Conservation (phyloP, 352 stramenopile species). For the Globisporangium orthogonon region DNA sequence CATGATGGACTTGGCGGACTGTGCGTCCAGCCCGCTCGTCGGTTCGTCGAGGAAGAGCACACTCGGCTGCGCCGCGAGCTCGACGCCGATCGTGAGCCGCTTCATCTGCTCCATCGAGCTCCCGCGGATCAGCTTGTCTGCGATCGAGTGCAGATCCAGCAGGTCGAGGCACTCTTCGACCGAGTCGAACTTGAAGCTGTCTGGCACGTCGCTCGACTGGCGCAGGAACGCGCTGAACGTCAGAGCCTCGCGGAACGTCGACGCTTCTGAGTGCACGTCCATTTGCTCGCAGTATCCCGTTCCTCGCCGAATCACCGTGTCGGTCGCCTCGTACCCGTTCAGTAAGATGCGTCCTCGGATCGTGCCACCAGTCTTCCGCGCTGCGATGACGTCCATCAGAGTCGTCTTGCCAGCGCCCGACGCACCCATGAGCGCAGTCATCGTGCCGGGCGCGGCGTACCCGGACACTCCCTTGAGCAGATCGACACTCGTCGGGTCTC, state of each 20-base stretch:
- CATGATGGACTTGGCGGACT: slow-evolving; percentile 46
- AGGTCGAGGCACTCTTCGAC: slow-evolving; percentile 56
- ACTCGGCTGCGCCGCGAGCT: slow-evolving; percentile 66
- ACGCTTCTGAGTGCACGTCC: slow-evolving; percentile 86
- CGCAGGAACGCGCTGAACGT: slow-evolving; percentile 89
- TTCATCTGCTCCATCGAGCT: slow-evolving; percentile 26
- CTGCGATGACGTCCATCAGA: slow-evolving; percentile 92
- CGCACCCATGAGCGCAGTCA: slow-evolving; percentile 69
- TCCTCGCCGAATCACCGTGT: slow-evolving; percentile 44
- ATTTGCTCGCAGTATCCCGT: slow-evolving; percentile 85
- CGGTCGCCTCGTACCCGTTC: slow-evolving; percentile 44
- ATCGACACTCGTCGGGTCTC: slow-evolving; percentile 30
- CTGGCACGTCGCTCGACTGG: slow-evolving; percentile 27
- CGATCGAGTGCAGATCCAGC: slow-evolving; percentile 31
- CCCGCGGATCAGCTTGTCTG: slow-evolving; percentile 19
- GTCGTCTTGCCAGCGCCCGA: slow-evolving; percentile 90
- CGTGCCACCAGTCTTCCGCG: slow-evolving; percentile 80
- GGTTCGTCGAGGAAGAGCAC: slow-evolving; percentile 70
- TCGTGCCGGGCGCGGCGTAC: slow-evolving; percentile 40
- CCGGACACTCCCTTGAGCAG: slow-evolving; percentile 57
- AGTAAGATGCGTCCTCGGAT: slow-evolving; percentile 64
- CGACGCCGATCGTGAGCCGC: slow-evolving; percentile 63
- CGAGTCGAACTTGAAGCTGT: slow-evolving; percentile 38
- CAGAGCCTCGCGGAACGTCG: slow-evolving; percentile 90
- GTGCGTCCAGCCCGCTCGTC: slow-evolving; percentile 35